Base-by-base conservation (phyloP, 2,329 filamentous ascomycete genomes). In the Orbilia brochopaga region DNA sequence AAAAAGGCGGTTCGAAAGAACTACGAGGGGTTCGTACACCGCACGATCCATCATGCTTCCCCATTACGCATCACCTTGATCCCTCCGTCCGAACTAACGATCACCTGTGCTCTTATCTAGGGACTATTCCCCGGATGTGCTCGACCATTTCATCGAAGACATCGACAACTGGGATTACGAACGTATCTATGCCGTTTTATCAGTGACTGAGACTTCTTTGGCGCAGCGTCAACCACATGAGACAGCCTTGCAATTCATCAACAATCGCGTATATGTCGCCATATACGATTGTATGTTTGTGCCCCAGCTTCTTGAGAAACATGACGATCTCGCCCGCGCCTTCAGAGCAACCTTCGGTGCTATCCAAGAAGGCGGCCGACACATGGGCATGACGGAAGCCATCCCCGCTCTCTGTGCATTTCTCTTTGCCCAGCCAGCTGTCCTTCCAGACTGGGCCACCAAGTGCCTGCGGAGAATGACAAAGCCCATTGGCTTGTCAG, bases 331-430 rank as follows among this genome's bases (percentile, higher is more conserved):
- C 8, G 50, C 61, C 48, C 44, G 51, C 15, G 67, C 66, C 6
- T 69, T 76, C 30, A 72, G 52, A 21, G 44, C 64, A 11, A 67
- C 70, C 19, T 75, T 77, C 53, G 64, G 46, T 17, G 69, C 70
- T 15, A 70, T 76, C 42, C 76, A 75, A 53, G 65, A 72, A 19
- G 75, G 73, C 8, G 67, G 67, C 10, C 59, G 66, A 2, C 74
- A 74, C 21, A 64, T 77, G 50, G 74, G 72, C 10, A 74, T 75
- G 56, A 63, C 75, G n/a, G 75, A 76, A 13, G 73, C 75, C 13
- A 74, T 74, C 10, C 74, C 63, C 17, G 76, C 73, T 13, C 63
- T 77, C 42, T 69, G 75, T 63, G 74, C 70, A 13, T 76, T 77
- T 58, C 74, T 77, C 23, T 77, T 75, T 48, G 56, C 67, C 37